Evolutionary conservation across 441 rosid genomes (phyloP).

Genomic region (Adansonia gregorii): DNA sequence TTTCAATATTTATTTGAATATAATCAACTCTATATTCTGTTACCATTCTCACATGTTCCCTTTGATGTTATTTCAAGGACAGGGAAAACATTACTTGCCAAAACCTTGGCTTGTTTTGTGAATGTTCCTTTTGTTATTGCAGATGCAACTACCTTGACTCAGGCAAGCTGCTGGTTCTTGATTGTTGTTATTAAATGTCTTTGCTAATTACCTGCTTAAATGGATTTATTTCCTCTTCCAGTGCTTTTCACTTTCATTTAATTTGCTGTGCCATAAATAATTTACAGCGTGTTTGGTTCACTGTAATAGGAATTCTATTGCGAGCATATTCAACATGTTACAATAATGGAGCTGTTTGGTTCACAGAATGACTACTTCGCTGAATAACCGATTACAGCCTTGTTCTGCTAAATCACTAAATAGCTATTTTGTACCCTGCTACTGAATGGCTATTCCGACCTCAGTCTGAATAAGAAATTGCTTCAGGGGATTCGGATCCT

Average conservation of each 20-base stretch:
- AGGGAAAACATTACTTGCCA: constrained; percentile 99
- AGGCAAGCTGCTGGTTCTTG: constrained; percentile 61
- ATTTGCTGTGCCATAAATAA: constrained; percentile 10
- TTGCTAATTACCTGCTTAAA: constrained; percentile 17
- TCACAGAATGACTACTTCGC: no score
- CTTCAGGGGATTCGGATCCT: no score
- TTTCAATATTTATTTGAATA: neutral
- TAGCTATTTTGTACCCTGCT: no score
- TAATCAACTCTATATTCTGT: constrained; percentile 10
- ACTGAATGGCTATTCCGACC: no score
- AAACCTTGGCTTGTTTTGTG: constrained; percentile 95
- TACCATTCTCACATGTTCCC: constrained; percentile 42
- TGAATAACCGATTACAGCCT: no score
- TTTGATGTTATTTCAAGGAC: constrained; percentile 62
- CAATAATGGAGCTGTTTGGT: no score
- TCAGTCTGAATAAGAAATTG: no score
- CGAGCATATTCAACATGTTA: no score
- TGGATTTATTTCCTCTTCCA: neutral
- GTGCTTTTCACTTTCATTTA: constrained; percentile 15
- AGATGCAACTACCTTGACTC: constrained; percentile 97
- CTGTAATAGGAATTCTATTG: no score
- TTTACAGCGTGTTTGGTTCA: neutral
- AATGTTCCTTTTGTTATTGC: constrained; percentile 97
- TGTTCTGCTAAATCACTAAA: no score
- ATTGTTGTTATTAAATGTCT: constrained; percentile 29